Base-by-base conservation (phyloP, 75 land plant species). In the Pinus tabuliformis region DNA sequence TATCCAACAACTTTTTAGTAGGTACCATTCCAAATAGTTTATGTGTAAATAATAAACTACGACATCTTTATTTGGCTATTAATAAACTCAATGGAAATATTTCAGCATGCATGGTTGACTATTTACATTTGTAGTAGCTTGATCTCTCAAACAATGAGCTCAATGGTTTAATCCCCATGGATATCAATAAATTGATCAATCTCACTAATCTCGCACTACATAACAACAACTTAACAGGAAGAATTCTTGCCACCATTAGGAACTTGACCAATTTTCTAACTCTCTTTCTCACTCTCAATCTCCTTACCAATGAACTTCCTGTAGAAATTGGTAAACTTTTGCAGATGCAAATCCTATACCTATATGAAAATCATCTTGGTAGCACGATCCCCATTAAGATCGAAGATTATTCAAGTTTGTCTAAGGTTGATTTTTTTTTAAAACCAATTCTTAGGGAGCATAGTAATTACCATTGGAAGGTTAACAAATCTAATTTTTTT, bases 351-450 rank as follows among this genome's bases (percentile, higher is more conserved):
- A 37, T 45, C 36, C 57, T 95, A 6, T 83, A 76, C 49, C 88
- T 95, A 37, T 86, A 86, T 73, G 88, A 88, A 59, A 95, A 95
- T 78, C 83, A 87, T 72, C 73, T 92, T 80, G 71, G 88, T 72
- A 93, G 95, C 39, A 36, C 24, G 1, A 85, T 95, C 18, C 95
- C 95, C 14, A 17, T 22, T 16, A 89, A 89, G 77, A 61, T 95
- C 3, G 86, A 88, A 52, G 87, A 86, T 61, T 90, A 92, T 72
- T 75, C 84, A 20, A 85, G 73, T 78, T 75, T 95, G 58, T 52
- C 63, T 21, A 83, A 80, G 57, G 58, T 95, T 57, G 94, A 93
- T 78, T 78, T 86, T 83, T 45, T 86, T 83, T 18, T 86, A 89
- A 16, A 95, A 95, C 77, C 78, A 84, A 59, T 84, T 95, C 33